Conservation (phyloP, 2,329 filamentous ascomycete species). For the Orbilia brochopaga region DNA sequence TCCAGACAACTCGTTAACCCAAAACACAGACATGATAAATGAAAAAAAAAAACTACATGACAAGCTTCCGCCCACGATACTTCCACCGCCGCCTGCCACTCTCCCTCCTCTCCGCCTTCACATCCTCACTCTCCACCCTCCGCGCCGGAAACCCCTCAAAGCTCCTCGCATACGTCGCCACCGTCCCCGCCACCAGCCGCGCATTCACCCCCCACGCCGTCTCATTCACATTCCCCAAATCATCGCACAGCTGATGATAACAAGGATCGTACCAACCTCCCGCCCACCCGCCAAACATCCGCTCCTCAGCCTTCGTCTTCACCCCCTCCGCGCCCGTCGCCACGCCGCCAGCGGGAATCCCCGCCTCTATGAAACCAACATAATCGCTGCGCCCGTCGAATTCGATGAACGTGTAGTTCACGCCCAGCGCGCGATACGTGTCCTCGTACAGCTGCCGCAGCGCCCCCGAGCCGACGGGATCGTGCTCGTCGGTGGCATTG, state of each 20-base stretch:
- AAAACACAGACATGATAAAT: no score
- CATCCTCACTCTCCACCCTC: slow-evolving; percentile 15
- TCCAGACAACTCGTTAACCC: no score
- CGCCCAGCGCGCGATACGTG: slow-evolving; percentile 68
- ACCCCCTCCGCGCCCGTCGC: slow-evolving; percentile 78
- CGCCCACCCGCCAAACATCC: slow-evolving; percentile 73
- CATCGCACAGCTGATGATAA: slow-evolving; percentile 65
- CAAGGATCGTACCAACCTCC: slow-evolving; percentile 65
- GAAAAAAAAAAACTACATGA: slow-evolving; percentile 21
- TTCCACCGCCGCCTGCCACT: slow-evolving; percentile 36
- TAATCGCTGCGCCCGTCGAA: slow-evolving; percentile 84
- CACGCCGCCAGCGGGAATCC: slow-evolving; percentile 76
- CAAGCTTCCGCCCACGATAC: slow-evolving; percentile 38
- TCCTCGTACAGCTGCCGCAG: slow-evolving; percentile 71
- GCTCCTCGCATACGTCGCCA: slow-evolving; percentile 72
- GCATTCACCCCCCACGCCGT: slow-evolving; percentile 65
- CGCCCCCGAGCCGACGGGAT: slow-evolving; percentile 73
- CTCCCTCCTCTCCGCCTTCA: slow-evolving; percentile 22
- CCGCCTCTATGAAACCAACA: slow-evolving; percentile 73
- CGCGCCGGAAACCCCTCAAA: slow-evolving; percentile 68
- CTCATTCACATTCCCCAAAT: slow-evolving; percentile 63
- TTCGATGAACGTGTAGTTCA: slow-evolving; percentile 72
- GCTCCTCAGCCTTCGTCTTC: slow-evolving; percentile 72
- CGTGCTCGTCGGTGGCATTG: slow-evolving; percentile 72
- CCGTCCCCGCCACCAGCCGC: slow-evolving; percentile 71